These are phyloP conservation scores for Aspergillus sp. DNA, from an alignment of 2,329 filamentous ascomycete genomes.

Conservation along the genomic window DNA sequence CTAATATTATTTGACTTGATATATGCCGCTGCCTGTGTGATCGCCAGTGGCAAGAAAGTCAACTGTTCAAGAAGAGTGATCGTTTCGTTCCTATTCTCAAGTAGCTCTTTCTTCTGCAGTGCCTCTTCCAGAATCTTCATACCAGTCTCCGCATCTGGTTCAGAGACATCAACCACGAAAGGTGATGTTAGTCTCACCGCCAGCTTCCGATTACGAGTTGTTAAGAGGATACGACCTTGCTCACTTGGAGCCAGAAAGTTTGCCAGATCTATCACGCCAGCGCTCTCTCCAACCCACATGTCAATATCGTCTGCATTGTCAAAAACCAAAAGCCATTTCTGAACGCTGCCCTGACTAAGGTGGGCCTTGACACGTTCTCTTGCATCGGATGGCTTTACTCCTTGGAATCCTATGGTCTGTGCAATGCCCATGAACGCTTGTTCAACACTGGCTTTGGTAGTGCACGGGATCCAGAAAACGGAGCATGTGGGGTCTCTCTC, in stretches of 20 bases:
- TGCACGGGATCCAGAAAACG: constrained; percentile 36
- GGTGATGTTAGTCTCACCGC: constrained; percentile 22
- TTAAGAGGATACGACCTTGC: constrained; percentile 34
- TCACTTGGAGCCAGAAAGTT: constrained; percentile 25
- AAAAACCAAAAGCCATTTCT: constrained; percentile 30
- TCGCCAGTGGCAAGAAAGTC: constrained; percentile 31
- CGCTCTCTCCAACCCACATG: constrained; percentile 19
- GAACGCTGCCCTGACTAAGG: constrained; percentile 14
- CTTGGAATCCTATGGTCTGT: constrained; percentile 7
- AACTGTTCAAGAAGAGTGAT: constrained; percentile 25
- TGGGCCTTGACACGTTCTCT: constrained; percentile 15
- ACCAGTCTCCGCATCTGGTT: constrained; percentile 1
- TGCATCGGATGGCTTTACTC: constrained; percentile 11
- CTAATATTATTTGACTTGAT: constrained; percentile 14
- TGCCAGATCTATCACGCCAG: background rate
- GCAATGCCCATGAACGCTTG: constrained; percentile 20
- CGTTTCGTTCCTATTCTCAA: background rate
- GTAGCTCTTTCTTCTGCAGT: background rate
- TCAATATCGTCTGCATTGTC: constrained; percentile 29
- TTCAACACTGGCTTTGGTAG: constrained; percentile 24
- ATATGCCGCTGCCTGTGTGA: constrained; percentile 31
- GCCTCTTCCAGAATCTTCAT: background rate
- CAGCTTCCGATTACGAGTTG: constrained; percentile 27
- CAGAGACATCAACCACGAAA: background rate
- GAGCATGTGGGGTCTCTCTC: constrained; percentile 17